These are phyloP conservation scores for Neonectria punicea DNA, from an alignment of 2,329 filamentous ascomycete species.

Conservation along the genomic window DNA sequence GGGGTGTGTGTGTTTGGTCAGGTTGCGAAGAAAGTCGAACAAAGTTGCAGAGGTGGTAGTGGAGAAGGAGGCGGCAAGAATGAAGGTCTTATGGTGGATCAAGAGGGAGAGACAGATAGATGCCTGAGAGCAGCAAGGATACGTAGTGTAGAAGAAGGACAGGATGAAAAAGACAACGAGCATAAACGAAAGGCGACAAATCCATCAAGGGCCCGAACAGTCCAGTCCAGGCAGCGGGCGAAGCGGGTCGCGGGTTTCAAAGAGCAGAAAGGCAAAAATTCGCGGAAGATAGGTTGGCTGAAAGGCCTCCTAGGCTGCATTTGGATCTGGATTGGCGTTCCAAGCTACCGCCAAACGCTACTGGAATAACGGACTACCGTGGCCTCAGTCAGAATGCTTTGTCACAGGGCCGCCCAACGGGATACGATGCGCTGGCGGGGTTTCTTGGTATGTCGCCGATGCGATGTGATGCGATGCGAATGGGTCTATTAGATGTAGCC, in stretches of 20 bases:
- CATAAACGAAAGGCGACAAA: slow-evolving; percentile 2
- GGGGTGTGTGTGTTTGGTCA: not conserved
- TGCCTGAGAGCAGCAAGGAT: not conserved
- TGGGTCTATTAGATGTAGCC: not conserved
- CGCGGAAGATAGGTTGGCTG: not conserved
- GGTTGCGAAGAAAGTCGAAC: not conserved
- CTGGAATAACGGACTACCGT: slow-evolving; percentile 1
- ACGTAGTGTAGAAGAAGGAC: not conserved
- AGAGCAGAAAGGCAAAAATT: slow-evolving; percentile 7
- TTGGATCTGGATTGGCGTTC: slow-evolving; percentile 2
- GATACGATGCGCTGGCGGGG: not conserved
- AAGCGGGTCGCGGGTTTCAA: slow-evolving; percentile 25
- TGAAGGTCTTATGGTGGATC: not conserved
- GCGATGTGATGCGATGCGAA: too few relatives aligned
- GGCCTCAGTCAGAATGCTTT: not conserved
- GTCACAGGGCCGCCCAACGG: too few relatives aligned
- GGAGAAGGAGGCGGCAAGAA: not conserved
- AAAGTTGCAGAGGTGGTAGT: not conserved
- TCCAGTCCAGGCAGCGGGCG: slow-evolving; percentile 20
- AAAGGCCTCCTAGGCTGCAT: not conserved
- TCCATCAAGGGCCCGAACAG: slow-evolving; percentile 7
- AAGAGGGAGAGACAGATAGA: not conserved
- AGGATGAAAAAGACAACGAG: slow-evolving; percentile 14
- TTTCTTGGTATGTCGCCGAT: not conserved
- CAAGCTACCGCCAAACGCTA: not conserved